Conservation (phyloP, 1,139 yeast species). For the Cylindricascospora bacillispora region DNA sequence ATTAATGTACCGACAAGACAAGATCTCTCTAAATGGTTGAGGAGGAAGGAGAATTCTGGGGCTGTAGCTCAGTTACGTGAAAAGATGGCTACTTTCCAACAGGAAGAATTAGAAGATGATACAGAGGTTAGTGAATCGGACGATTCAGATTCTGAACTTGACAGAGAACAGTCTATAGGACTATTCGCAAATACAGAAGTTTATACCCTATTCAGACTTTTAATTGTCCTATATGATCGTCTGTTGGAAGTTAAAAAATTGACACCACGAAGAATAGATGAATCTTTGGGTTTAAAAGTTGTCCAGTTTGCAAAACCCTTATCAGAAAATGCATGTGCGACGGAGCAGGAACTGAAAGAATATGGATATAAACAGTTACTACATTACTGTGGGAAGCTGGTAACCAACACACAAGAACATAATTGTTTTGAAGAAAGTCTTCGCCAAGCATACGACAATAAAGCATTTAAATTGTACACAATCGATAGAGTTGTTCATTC, state of each 20-base stretch:
- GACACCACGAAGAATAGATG: no score
- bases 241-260: not conserved
- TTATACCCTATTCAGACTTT: not conserved
- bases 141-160: not conserved
- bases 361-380: slow-evolving; percentile 51
- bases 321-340: no score
- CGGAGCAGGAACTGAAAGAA: no score
- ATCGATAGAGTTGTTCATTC: slow-evolving; percentile 85
- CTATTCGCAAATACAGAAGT: not conserved
- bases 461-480: slow-evolving; percentile 81
- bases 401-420: slow-evolving; percentile 83
- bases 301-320: no score
- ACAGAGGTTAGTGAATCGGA: not conserved
- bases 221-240: not conserved
- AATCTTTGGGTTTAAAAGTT: no score
- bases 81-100: not conserved
- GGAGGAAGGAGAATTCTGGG: not conserved
- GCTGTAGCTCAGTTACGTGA: no score
- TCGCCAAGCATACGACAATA: slow-evolving; percentile 85
- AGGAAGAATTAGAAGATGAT: not conserved
- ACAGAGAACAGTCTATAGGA: not conserved
- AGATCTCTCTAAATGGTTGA: no score
- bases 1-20: no score
- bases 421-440: slow-evolving; percentile 89
- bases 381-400: slow-evolving; percentile 52